Base-by-base conservation (phyloP, 2,329 filamentous ascomycete species). In the Calonectria multiphialidica region DNA sequence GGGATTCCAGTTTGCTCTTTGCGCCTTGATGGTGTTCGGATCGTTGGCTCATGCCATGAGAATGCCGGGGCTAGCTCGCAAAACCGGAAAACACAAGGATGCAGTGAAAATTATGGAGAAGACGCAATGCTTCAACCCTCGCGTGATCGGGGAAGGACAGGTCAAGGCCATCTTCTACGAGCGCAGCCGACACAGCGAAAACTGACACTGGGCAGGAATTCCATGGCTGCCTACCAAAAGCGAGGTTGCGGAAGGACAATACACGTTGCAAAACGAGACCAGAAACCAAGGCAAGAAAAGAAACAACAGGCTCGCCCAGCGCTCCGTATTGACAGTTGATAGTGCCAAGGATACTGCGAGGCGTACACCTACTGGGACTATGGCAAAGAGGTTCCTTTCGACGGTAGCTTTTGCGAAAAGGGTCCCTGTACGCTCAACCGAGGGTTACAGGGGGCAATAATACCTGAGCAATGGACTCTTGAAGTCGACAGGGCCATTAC, bases 301-400 rank as follows among this genome's bases (percentile, higher is more conserved):
- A n/a, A 13, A 21, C 4, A 59, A 59, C 12, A 2, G 16, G 21
- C 9, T 40, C 21, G 10, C 33, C 33, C 5, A 35, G 33, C n/a
- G n/a, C 33, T 59, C n/a, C 16, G 35, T 15, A n/a, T n/a, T 59
- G 33, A 65, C 21, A 10, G 23, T 21, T 10, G 59, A 35, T n/a
- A 70, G 67, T 70, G 67, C 15, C 28, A 47, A 16, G n/a, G 16
- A 13, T 70, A 64, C 23, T 70, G 67, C 47, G 47, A 70, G 16
- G 18, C 47, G 6, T 59, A 57, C 23, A 63, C 59, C 10, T 44
- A 37, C 28, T 70, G 67, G 67, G 30, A 45, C 18, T 57, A 64
- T 23, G 67, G 67, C 25, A 62, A 33, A 16, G 67, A 70, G 45
- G 28, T 55, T 9, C 67, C 47, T 35, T 70, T 70, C 21, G 30